These are phyloP conservation scores for Yarrowia divulgata DNA, from an alignment of 805 yeast species.

Conservation along the genomic window DNA sequence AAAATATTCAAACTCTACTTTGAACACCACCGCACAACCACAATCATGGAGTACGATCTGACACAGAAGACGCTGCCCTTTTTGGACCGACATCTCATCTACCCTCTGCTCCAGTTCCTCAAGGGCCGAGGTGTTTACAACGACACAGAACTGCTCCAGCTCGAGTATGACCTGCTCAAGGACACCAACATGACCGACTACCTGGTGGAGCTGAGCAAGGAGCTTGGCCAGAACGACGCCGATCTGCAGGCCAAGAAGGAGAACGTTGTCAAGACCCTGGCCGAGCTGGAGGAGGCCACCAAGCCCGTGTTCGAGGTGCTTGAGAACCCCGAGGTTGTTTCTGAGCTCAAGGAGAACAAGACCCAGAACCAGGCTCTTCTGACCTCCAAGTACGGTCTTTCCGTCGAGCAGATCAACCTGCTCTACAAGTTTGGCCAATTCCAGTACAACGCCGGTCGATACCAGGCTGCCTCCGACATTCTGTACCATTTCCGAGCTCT, in stretches of 20 bases:
- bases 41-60: constrained; percentile 52
- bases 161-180: constrained; percentile 61
- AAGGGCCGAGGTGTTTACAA: constrained; percentile 56
- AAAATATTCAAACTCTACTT: constrained; percentile 33
- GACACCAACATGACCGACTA: constrained; percentile 65
- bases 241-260: constrained; percentile 50
- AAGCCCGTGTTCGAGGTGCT: constrained; percentile 57
- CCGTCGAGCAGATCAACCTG: constrained; percentile 55
- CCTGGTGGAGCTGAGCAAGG: constrained; percentile 55
- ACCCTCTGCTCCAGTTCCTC: constrained; percentile 60
- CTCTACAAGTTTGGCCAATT: constrained; percentile 66
- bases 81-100: constrained; percentile 67
- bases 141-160: constrained; percentile 55
- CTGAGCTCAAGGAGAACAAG: constrained; percentile 62
- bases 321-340: constrained; percentile 60
- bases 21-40: constrained; percentile 3
- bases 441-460: constrained; percentile 70
- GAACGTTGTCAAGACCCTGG: constrained; percentile 51
- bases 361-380: constrained; percentile 59
- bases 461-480: constrained; percentile 64
- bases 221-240: constrained; percentile 54
- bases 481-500: constrained; percentile 64
- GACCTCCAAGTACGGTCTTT: constrained; percentile 55
- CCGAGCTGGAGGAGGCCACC: constrained; percentile 55
- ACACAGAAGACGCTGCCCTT: constrained; percentile 63